phyloP scores from a whole-genome alignment of 495 filamentous ascomycete genomes.

The Tuber microsphaerosporum region DNA sequence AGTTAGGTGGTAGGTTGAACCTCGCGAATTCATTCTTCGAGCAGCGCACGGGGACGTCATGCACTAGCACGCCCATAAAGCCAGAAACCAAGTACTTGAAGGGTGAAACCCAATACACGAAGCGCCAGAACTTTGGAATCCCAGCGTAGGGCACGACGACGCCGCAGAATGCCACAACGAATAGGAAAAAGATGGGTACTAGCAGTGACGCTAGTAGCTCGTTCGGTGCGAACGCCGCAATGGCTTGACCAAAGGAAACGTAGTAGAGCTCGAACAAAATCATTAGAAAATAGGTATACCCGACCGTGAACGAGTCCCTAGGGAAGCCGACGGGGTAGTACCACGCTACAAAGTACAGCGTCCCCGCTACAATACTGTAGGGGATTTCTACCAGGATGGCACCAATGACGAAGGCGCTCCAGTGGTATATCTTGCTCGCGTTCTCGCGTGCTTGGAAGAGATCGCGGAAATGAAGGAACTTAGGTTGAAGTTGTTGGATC shows the following conservation, averaged over 20 bases:
- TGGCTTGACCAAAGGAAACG: constrained; percentile 65
- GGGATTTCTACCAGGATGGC: constrained; percentile 69
- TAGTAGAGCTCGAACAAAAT: constrained; percentile 69
- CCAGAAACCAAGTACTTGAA: constrained; percentile 59
- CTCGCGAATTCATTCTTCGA: constrained; percentile 51
- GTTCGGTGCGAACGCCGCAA: constrained; percentile 66
- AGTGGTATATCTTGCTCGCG: constrained; percentile 63
- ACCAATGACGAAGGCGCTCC: constrained; percentile 62
- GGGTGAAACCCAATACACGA: constrained; percentile 63
- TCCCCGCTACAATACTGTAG: constrained; percentile 56
- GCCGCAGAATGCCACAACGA: constrained; percentile 58
- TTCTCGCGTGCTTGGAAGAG: constrained; percentile 66
- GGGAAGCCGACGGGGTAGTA: constrained; percentile 52
- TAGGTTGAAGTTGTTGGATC: constrained; percentile 58
- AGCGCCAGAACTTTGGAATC: constrained; percentile 60
- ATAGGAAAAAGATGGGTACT: constrained; percentile 59
- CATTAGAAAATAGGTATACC: constrained; percentile 41
- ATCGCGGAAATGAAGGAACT: constrained; percentile 58
- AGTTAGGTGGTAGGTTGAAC: constrained; percentile 50
- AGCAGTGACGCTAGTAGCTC: constrained; percentile 63
- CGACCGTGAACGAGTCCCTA: constrained; percentile 36
- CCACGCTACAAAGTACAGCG: constrained; percentile 56
- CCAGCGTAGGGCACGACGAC: constrained; percentile 54
- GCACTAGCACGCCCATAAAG: constrained; percentile 51
- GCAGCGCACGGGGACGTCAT: constrained; percentile 53